Evolutionary conservation across 805 yeast genomes (phyloP), one percentile per base, ranked within the genome.

Genomic region (Grigorovia humatica): DNA sequence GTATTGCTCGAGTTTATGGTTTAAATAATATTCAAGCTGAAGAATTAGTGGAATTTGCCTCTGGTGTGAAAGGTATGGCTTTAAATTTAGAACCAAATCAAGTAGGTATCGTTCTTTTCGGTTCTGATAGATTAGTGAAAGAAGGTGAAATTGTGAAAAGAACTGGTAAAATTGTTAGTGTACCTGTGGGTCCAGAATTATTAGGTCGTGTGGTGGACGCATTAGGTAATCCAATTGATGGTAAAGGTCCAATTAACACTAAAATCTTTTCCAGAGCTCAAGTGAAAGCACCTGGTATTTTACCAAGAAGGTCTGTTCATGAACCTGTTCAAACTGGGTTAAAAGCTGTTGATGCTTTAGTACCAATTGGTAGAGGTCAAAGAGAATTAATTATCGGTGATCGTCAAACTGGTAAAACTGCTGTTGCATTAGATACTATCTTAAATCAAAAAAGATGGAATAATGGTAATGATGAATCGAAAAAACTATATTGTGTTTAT

Each of bases 261-360:
- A 82, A 79, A 70, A 80, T 83, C 69, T 77, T 83, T 67, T 78
- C 95, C 70, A 88, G 95, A 82, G 98, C 98, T 67, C 96, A 93
- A 82, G 86, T 91, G 67, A 93, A 93, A 82, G 99, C 99, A 67
- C 99, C 99, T 76, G 99, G 99, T 83, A 93, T 93, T 70, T 83
- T 93, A 75, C 99, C 99, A 80, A 91, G 99, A 83, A 87, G 85
- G 70, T 88, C 97, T 57, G 99, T 93, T 64, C 83, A 74, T 80
- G 99, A 93, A 83, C 99, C 99, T 74, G 93, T 93, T 85, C 99
- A 93, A 81, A 91, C 99, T 69, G 99, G 99, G 85, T 85, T 93
- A 72, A 93, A 93, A 82, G 84, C 97, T 59, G 96, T 93, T 66
- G 99, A 93, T 74, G 91, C 99, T 72, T 84, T 93, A 70, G 99